Conservation (phyloP, 2,329 filamentous ascomycete species). For the Periglandula ipomoeae region DNA sequence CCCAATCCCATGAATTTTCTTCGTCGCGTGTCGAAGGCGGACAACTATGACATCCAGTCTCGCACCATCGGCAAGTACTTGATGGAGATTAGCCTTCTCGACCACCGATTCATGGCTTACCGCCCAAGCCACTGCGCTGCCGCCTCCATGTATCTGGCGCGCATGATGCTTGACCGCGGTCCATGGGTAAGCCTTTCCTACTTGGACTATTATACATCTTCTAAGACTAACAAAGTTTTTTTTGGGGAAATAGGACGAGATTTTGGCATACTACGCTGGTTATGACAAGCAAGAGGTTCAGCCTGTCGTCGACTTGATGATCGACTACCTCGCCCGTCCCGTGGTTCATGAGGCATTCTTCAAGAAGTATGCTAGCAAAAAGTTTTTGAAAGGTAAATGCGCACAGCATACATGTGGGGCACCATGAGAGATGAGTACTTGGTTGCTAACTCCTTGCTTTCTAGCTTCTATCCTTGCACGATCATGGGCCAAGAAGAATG, state of each 20-base stretch:
- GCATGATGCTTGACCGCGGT: conserved; percentile 81
- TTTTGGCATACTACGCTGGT: conserved; percentile 81
- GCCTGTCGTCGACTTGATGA: conserved; percentile 87
- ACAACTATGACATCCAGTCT: conserved; percentile 98
- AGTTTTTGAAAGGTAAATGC: conserved; percentile 90
- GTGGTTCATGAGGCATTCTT: conserved; percentile 96
- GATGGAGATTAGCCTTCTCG: conserved; percentile 91
- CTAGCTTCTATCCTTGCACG: conserved; percentile 83
- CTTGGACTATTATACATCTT: not conserved
- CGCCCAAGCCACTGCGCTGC: conserved; percentile 86
- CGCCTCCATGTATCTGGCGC: conserved; percentile 88
- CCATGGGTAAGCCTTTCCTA: conserved; percentile 61
- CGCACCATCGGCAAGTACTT: conserved; percentile 96
- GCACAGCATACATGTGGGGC: too few relatives aligned
- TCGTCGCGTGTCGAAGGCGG: conserved; percentile 95
- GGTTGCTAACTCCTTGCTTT: conserved; percentile 11
- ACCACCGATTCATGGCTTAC: conserved; percentile 87
- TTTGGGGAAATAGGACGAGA: conserved; percentile 54
- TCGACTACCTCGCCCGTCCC: conserved; percentile 88
- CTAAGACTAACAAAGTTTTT: conserved; percentile 17
- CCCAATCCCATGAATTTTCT: conserved; percentile 99
- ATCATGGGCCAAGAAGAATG: conserved; percentile 85
- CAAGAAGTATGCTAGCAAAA: conserved; percentile 99
- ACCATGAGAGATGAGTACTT: not conserved
- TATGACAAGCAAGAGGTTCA: conserved; percentile 90